phyloP scores from a whole-genome alignment of 2,329 filamentous ascomycete genomes.

The Neurospora sp. region DNA sequence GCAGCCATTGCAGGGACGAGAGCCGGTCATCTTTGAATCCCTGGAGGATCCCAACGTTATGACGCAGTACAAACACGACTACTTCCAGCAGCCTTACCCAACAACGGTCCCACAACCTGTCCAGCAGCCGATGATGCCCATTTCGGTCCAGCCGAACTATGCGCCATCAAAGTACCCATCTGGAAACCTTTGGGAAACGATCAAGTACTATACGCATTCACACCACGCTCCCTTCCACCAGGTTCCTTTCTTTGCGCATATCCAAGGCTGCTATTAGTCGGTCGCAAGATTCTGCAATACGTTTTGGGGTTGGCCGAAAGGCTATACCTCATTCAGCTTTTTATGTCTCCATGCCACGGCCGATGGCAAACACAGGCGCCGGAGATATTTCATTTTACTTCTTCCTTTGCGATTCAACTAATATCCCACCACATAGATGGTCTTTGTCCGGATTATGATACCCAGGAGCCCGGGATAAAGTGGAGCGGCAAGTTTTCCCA shows the following conservation, averaged over 20 bases:
- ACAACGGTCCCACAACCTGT: constrained; percentile 30
- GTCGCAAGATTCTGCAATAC: background rate
- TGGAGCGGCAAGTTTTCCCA: background rate
- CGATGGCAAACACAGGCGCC: background rate
- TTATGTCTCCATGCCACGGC: background rate
- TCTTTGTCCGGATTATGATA: background rate
- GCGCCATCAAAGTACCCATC: constrained; percentile 34
- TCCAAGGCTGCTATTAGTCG: constrained; percentile 41
- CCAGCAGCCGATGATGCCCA: constrained; percentile 21
- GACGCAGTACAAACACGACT: constrained; percentile 36
- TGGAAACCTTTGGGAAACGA: constrained; percentile 39
- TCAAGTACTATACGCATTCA: constrained; percentile 41
- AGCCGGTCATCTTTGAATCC: constrained; percentile 32
- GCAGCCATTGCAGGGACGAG: constrained; percentile 8
- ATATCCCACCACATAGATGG: background rate
- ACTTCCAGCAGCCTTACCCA: constrained; percentile 33
- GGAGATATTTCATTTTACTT: background rate
- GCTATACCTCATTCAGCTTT: background rate
- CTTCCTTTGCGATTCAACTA: background rate
- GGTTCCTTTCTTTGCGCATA: constrained; percentile 39
- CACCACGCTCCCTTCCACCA: constrained; percentile 28
- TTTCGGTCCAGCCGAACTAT: constrained; percentile 23
- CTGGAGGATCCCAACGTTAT: constrained; percentile 32
- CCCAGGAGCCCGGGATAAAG: background rate
- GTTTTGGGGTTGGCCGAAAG: background rate